A percentile compares a stretch with the other conserved stretches of the same genome.
phyloP scores from a whole-genome alignment of 2,329 filamentous ascomycete species.

The Hypoxylon sp. region DNA sequence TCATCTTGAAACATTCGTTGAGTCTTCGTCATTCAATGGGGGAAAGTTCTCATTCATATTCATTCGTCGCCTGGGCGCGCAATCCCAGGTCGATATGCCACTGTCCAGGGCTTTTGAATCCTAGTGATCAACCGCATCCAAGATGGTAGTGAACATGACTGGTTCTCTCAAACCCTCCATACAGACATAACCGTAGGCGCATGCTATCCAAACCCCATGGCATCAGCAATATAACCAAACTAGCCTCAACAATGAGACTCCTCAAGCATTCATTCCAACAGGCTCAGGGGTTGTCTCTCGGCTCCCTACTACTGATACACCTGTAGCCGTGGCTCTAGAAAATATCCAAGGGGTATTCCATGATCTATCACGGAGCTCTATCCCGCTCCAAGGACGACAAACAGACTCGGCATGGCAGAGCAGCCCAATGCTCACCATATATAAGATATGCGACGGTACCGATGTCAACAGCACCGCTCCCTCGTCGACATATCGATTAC shows the following conservation, averaged over 20 bases:
- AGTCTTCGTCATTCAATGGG: conserved; percentile 12
- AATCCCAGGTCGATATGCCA: conserved; percentile 8
- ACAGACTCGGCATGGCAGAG: conserved; percentile 29
- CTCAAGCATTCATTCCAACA: conserved; percentile 6
- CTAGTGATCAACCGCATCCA: conserved; percentile 19
- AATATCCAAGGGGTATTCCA: conserved; percentile 45
- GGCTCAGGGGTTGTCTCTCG: conserved; percentile 5
- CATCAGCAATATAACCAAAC: conserved; percentile 23
- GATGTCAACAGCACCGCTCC: conserved; percentile 17
- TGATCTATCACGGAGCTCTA: conserved; percentile 43
- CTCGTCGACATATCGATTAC: conserved; percentile 26
- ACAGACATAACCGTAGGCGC: conserved; percentile 31
- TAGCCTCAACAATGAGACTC: conserved; percentile 17
- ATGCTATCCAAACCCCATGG: conserved; percentile 21
- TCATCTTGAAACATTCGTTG: conserved; percentile 6
- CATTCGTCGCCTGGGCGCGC: conserved; percentile 17
- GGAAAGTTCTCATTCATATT: conserved; percentile 23
- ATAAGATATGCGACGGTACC: conserved; percentile 29
- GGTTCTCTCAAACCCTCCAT: conserved; percentile 15
- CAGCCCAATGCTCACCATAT: conserved; percentile 26
- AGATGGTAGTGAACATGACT: conserved; percentile 29
- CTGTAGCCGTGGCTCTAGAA: conserved; percentile 35
- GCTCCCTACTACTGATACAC: conserved; percentile 38
- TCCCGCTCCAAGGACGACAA: conserved; percentile 32
- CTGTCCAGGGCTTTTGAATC: conserved; percentile 23